A percentile compares a stretch with the other conserved stretches of the same genome.
These are phyloP conservation scores for Chaetomium strumarium DNA, from an alignment of 2,329 filamentous ascomycete genomes.

Conservation along the genomic window DNA sequence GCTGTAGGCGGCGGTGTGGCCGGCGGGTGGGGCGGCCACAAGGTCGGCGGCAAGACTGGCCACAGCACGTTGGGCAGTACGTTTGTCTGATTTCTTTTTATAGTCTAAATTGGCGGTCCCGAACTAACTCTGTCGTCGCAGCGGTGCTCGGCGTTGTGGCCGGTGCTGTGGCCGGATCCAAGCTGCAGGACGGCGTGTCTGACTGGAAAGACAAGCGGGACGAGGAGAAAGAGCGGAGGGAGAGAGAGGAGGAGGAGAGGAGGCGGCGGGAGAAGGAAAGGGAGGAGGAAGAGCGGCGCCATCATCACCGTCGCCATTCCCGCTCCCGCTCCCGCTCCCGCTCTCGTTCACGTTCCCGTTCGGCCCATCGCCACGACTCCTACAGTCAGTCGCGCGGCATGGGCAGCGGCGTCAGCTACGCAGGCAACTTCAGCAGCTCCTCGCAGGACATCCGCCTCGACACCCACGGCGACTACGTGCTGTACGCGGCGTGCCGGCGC, in stretches of 20 bases:
- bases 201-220: slow-evolving; percentile 37
- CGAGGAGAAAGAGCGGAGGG: slow-evolving; percentile 31
- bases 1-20: slow-evolving; percentile 36
- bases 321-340: background rate
- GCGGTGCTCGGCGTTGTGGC: slow-evolving; percentile 35
- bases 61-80: slow-evolving; percentile 30
- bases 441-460: slow-evolving; percentile 33
- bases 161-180: slow-evolving; percentile 38
- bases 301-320: slow-evolving; percentile 13
- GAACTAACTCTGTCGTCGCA: background rate
- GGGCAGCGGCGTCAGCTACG: slow-evolving; percentile 20
- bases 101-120: background rate
- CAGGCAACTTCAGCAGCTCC: slow-evolving; percentile 33
- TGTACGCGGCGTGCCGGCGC: slow-evolving; percentile 32
- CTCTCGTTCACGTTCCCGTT: background rate
- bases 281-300: slow-evolving; percentile 26
- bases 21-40: slow-evolving; percentile 37
- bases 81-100: background rate
- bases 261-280: no score
- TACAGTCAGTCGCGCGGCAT: background rate
- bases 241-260: slow-evolving; percentile 27
- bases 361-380: background rate
- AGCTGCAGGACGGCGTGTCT: slow-evolving; percentile 35
- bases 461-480: slow-evolving; percentile 27
- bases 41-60: slow-evolving; percentile 32